Conservation (phyloP, 129 eudicot species). For the Pittosporum tobira region DNA sequence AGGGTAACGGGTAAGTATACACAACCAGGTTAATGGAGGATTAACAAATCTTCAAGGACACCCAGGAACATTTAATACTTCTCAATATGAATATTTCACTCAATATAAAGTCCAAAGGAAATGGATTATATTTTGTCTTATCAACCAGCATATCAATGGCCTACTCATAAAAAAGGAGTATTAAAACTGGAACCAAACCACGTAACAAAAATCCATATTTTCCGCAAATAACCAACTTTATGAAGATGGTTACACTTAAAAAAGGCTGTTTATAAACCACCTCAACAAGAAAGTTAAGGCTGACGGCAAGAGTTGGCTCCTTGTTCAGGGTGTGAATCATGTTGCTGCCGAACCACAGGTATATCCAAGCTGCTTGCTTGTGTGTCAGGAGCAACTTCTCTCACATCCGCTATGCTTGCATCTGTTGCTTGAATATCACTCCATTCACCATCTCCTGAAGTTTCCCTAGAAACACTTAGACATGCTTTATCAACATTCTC, state of each 20-base stretch:
- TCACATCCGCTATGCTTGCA: constrained; percentile 72
- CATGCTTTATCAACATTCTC: constrained; percentile 95
- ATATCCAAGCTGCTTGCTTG: constrained; percentile 65
- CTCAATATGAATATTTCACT: too few species aligned
- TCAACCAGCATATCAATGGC: background rate
- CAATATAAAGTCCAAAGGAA: background rate
- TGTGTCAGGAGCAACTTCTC: constrained; percentile 63
- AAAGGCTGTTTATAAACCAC: background rate
- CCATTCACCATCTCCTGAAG: constrained; percentile 70
- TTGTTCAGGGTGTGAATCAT: constrained; percentile 42
- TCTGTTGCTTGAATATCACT: constrained; percentile 91
- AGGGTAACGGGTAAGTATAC: too few species aligned
- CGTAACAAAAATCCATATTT: background rate
- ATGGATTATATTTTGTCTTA: background rate
- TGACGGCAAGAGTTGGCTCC: constrained; percentile 39
- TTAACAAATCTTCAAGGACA: too few species aligned
- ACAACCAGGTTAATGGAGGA: too few species aligned
- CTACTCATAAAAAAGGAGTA: background rate
- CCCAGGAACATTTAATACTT: too few species aligned
- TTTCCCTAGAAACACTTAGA: constrained; percentile 48
- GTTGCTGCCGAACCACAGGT: constrained; percentile 56
- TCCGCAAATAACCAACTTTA: background rate
- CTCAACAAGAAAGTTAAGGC: constrained; percentile 18
- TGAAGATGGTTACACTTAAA: background rate
- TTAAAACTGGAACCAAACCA: background rate